A percentile compares a stretch with the other conserved stretches of the same genome.
phyloP scores from a whole-genome alignment of 768 basidiomycete genomes.

The Psilocybe cubensis region DNA sequence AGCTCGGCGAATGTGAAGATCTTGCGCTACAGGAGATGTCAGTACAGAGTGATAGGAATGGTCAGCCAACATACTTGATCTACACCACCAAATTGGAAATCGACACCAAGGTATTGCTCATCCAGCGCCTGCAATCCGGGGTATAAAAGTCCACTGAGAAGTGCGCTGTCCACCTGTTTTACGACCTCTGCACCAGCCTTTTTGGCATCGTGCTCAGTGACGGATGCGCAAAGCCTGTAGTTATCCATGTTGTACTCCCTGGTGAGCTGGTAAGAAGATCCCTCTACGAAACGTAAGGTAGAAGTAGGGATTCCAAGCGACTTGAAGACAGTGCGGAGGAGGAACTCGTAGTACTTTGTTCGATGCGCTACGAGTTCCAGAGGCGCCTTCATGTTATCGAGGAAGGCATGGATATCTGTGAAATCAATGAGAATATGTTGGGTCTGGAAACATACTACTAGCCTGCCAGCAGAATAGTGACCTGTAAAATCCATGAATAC shows the following conservation, averaged over 20 bases:
- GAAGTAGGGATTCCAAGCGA: conserved; percentile 91
- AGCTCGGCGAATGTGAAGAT: conserved; percentile 98
- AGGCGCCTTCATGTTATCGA: conserved; percentile 97
- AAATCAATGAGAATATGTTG: not conserved
- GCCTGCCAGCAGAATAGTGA: conserved; percentile 85
- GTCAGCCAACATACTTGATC: conserved; percentile 73
- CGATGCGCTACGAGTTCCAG: conserved; percentile 87
- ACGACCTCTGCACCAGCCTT: conserved; percentile 99
- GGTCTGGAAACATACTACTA: conserved; percentile 13
- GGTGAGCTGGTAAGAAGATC: conserved; percentile 91
- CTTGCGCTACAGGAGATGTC: conserved; percentile 65
- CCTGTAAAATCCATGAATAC: conserved; percentile 37
- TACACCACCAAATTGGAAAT: conserved; percentile 98
- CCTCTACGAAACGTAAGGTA: conserved; percentile 82
- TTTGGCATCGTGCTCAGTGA: conserved; percentile 95
- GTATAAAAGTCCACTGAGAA: conserved; percentile 92
- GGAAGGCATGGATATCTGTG: conserved; percentile 92
- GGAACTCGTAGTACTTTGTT: conserved; percentile 85
- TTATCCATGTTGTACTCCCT: conserved; percentile 94
- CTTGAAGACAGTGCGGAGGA: conserved; percentile 83
- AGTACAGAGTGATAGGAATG: not conserved
- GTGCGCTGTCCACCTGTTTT: conserved; percentile 92
- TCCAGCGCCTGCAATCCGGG: conserved; percentile 97
- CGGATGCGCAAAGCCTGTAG: conserved; percentile 88
- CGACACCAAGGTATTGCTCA: conserved; percentile 93